Base-by-base conservation (phyloP, 164 flowering plant genomes). In the Nymphaea thermarum region DNA sequence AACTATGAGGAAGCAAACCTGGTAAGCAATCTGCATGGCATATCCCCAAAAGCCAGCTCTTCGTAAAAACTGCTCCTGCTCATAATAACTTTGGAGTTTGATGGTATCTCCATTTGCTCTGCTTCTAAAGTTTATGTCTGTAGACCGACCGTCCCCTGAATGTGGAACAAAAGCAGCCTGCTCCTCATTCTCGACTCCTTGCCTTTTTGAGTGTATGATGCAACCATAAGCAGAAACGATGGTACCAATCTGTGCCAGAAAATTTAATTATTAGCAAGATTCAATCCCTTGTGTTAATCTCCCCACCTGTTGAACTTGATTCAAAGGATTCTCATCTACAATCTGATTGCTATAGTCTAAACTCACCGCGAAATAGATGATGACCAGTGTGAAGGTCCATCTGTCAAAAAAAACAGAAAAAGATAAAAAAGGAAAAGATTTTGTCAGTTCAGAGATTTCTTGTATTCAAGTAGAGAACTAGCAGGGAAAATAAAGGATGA, bases 381-480 rank as follows among this genome's bases (percentile, higher is more conserved):
- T 81, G 68, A 87, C 89, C 60, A 91, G 71, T 16, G 87, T 63
- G 74, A 91, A 91, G 60, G 97, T 89, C 97, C 97, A 91, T 87
- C 95, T 91, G 91, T n/a, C 11, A 61, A n/a, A 61, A 6, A n/a
- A 36, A 2, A n/a, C 60, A 55, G 60, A 55, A 55, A 16, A 55
- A 55, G 12, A 55, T 10, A 55, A 10, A 55, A 10, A 8, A 8
- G 16, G 60, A 55, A 55, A 55, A 10, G 16, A 8, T 55, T 8
- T 16, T 8, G 60, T 25, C 0, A 55, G 16, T 55, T 55, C 60
- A 55, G 16, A 55, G 60, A 1, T 8, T 16, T 55, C 60, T 2
- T 55, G 60, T 2, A 10, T 55, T 55, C 10, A 55, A 55, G 60
- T 55, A 55, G 12, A 55, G 36, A 25, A 25, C 36, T 25, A 25